Base-by-base conservation (phyloP, 2,329 filamentous ascomycete species). In the Alternaria dauci region DNA sequence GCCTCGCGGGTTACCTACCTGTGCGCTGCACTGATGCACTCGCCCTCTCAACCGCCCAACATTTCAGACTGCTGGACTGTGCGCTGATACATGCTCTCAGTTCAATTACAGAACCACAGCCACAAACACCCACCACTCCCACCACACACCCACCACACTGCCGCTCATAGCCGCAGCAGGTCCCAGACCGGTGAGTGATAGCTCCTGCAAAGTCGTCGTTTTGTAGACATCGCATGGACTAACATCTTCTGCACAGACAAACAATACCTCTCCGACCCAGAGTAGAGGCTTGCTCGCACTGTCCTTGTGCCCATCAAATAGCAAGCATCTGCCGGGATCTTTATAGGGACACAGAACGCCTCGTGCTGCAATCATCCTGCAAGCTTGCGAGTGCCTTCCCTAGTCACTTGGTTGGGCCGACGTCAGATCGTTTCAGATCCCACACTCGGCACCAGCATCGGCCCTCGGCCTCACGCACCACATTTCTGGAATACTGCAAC, bases 401-500 rank as follows among this genome's bases (percentile, higher is more conserved):
- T 67, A 71, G 71, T 75, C 71, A 75, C 70, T 76, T 73, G 72
- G 69, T 68, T 65, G 69, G 67, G 69, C 71, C 70, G 59, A 71
- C 72, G 66, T 71, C 67, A 73, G 63, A 70, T 70, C 70, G 75
- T 78, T 77, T 78, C 76, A 78, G 75, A 77, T 75, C 73, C 61
- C 69, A 65, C 67, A 72, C 69, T 70, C 65, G 69, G 75, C 68
- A 68, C 75, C 67, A 73, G 61, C 68, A 70, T 63, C 71, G 67
- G 70, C 65, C 71, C 69, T 73, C 70, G 71, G 70, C 68, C 69
- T 75, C 71, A 65, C 61, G 66, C 64, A 71, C 65, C 74, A 77
- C 73, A 75, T 72, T 76, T 72, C 75, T 63, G 66, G 64, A 63
- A 69, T 65, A 71, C 62, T 76, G 76, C 73, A 77, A 77, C 76